Conservation (phyloP, 2,329 filamentous ascomycete genomes). For the Xylariomycetidae sp. region DNA sequence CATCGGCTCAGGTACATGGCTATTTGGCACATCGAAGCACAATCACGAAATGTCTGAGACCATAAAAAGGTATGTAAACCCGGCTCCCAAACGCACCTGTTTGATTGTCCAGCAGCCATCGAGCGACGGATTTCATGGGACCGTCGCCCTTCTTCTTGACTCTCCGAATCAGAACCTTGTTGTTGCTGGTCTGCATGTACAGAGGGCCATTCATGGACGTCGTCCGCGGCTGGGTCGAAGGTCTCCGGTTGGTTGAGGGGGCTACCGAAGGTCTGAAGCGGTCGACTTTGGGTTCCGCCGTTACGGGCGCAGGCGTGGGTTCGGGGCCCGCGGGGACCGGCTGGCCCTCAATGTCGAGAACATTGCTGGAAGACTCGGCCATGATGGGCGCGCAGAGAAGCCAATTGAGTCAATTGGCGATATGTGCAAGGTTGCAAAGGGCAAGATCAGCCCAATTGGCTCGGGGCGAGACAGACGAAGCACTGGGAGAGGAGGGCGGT, state of each 20-base stretch:
- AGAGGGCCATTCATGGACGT: slow-evolving; percentile 49
- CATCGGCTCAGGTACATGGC: too few species aligned
- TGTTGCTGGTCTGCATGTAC: slow-evolving; percentile 50
- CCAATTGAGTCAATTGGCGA: too few species aligned
- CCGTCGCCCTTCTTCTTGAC: slow-evolving; percentile 58
- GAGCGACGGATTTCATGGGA: slow-evolving; percentile 52
- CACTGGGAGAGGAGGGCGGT: too few species aligned
- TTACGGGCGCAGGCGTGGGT: slow-evolving; percentile 4
- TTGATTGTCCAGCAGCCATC: slow-evolving; percentile 73
- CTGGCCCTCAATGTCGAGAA: slow-evolving; percentile 10
- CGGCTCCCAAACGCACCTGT: slow-evolving; percentile 53
- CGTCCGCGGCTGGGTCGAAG: slow-evolving; percentile 21
- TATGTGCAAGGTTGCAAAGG: too few species aligned
- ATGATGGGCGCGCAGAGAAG: slow-evolving; percentile 11
- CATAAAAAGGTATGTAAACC: not conserved
- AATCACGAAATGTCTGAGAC: not conserved
- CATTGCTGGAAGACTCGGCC: slow-evolving; percentile 9
- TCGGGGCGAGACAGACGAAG: too few species aligned
- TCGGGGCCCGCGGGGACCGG: slow-evolving; percentile 11
- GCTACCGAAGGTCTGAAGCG: slow-evolving; percentile 24
- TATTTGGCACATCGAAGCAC: not conserved
- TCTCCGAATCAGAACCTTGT: slow-evolving; percentile 49
- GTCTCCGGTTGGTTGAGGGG: slow-evolving; percentile 23
- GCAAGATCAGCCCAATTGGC: too few species aligned
- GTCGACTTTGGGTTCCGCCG: slow-evolving; percentile 12